A percentile compares a stretch with the other conserved stretches of the same genome.
These are phyloP conservation scores for Furcasterigmium sp. DNA, from an alignment of 2,329 filamentous ascomycete species.

Conservation along the genomic window DNA sequence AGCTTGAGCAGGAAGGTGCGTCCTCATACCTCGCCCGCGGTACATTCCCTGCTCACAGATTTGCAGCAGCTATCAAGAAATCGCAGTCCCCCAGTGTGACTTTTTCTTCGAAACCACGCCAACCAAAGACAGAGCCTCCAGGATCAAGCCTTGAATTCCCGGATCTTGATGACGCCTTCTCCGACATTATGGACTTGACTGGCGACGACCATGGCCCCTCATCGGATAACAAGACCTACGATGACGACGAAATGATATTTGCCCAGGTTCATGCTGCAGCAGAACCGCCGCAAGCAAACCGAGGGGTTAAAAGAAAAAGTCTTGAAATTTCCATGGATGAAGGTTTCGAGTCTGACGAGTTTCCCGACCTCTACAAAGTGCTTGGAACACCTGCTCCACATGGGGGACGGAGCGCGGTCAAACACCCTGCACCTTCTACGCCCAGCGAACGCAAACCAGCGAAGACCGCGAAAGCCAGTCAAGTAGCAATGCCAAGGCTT, in stretches of 20 bases:
- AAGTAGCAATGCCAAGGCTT: too few relatives aligned
- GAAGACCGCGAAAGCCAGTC: too few relatives aligned
- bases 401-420: conserved; percentile 19
- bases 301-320: conserved; percentile 48
- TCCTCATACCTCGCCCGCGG: neutral
- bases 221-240: conserved; percentile 28
- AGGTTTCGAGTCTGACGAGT: conserved; percentile 34
- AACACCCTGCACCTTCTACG: too few relatives aligned
- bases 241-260: conserved; percentile 35
- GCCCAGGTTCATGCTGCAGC: conserved; percentile 33
- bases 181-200: conserved; percentile 31
- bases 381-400: conserved; percentile 31
- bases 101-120: too few relatives aligned
- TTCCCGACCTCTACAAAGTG: conserved; percentile 49
- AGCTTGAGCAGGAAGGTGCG: conserved; percentile 11
- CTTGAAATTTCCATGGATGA: conserved; percentile 33
- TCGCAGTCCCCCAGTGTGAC: conserved; percentile 1
- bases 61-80: conserved; percentile 2
- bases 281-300: conserved; percentile 28
- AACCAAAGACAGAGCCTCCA: conserved; percentile 2
- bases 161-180: conserved; percentile 15
- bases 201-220: conserved; percentile 24
- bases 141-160: conserved; percentile 6
- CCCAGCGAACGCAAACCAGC: too few relatives aligned
- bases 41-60: neutral